Conservation (phyloP, 768 basidiomycete species). For the Cyathus striatus region DNA sequence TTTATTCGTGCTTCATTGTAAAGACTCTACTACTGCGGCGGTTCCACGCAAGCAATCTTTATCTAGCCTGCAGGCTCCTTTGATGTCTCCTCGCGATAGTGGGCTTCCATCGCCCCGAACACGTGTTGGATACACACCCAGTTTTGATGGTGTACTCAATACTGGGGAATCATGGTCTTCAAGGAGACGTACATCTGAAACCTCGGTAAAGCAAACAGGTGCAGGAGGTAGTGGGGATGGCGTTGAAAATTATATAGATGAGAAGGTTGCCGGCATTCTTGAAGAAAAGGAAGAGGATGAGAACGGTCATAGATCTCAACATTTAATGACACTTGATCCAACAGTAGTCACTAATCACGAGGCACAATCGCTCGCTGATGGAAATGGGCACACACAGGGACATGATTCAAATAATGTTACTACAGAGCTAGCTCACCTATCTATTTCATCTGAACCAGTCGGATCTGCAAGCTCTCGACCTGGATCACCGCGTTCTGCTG, state of each 20-base stretch:
- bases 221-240: slow-evolving; percentile 30
- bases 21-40: slow-evolving; percentile 55
- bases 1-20: slow-evolving; percentile 10
- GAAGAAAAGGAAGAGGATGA: slow-evolving; percentile 53
- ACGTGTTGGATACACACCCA: slow-evolving; percentile 51
- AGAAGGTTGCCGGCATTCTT: slow-evolving; percentile 44
- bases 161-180: slow-evolving; percentile 67
- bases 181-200: slow-evolving; percentile 58
- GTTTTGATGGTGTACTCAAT: slow-evolving; percentile 71
- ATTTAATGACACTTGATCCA: background rate
- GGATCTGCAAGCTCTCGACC: too few species aligned
- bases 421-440: too few species aligned
- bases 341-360: slow-evolving; percentile 1
- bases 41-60: slow-evolving; percentile 67
- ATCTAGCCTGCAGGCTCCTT: slow-evolving; percentile 52
- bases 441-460: background rate
- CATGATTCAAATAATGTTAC: background rate
- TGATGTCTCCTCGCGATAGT: slow-evolving; percentile 53
- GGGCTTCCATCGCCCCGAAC: slow-evolving; percentile 63
- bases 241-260: slow-evolving; percentile 32
- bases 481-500: slow-evolving; percentile 11
- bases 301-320: slow-evolving; percentile 6
- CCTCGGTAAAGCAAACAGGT: slow-evolving; percentile 36
- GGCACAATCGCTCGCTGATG: background rate
- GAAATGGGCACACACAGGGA: background rate